A percentile compares a stretch with the other conserved stretches of the same genome.
Evolutionary conservation across 441 rosid genomes (phyloP).

Genomic region (Brassica hybrid): DNA sequence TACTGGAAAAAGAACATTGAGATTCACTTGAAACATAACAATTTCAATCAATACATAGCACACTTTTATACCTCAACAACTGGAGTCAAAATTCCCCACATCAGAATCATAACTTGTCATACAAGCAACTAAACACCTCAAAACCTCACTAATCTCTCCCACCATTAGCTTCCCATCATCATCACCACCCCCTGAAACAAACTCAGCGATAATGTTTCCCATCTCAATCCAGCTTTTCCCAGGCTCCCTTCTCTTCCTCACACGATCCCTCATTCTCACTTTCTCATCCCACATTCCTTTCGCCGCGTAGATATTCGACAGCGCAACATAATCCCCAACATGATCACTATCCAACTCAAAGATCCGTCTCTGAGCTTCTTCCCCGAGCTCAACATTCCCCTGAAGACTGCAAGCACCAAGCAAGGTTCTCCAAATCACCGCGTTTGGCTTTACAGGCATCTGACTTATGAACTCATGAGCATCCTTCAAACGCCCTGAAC

Average conservation of each 20-base stretch:
- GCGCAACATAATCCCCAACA: conserved; percentile 46
- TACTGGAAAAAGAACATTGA: not conserved
- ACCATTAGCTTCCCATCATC: conserved; percentile 16
- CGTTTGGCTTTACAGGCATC: conserved; percentile 45
- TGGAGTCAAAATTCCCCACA: conserved; percentile 1
- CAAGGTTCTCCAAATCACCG: conserved; percentile 48
- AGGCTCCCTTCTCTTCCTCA: conserved; percentile 49
- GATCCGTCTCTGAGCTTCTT: conserved; percentile 41
- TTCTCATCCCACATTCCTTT: conserved; percentile 53
- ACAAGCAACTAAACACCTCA: conserved; percentile 30
- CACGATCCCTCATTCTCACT: conserved; percentile 34
- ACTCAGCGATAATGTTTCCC: conserved; percentile 39
- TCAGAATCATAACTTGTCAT: conserved; percentile 27
- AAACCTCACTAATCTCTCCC: conserved; percentile 38
- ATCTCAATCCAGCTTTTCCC: conserved; percentile 52
- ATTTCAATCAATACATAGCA: not conserved
- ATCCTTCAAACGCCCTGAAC: conserved; percentile 46
- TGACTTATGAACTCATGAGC: conserved; percentile 43
- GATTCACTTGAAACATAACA: not conserved
- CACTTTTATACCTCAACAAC: not conserved
- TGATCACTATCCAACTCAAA: conserved; percentile 43
- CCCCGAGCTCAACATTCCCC: conserved; percentile 43
- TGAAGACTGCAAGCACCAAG: conserved; percentile 46
- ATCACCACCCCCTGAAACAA: conserved; percentile 41
- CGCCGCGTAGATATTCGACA: conserved; percentile 51